Evolutionary conservation across 345 rosid genomes (phyloP), one percentile per base, ranked within the genome.

Genomic region (Eucalyptus urophylla): DNA sequence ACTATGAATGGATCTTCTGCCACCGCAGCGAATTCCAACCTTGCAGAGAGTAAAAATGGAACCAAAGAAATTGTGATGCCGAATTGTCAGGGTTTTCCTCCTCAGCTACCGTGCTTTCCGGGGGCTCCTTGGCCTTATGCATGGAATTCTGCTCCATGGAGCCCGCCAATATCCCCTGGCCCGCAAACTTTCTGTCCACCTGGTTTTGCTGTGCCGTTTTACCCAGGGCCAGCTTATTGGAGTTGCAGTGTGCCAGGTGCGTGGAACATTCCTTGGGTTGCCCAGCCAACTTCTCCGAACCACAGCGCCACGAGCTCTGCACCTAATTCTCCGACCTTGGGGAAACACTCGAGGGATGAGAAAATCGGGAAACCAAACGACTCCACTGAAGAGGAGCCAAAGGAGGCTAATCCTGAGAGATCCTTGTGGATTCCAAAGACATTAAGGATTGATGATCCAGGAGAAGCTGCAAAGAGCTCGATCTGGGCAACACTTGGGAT

Each of bases 341-440:
- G 99, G 80, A 97, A 97, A 88, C 99, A 97, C 94, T 96, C 96
- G 37, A 94, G 99, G 53, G 99, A 97, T 31, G 97, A 95, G 86
- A 86, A 86, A 90, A 19, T 49, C 40, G 88, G 50, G 60, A 93
- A 93, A 87, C 88, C 92, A 54, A 88, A 90, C 56, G 87, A 90
- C 90, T 58, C 88, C 8, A 91, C 87, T 17, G 95, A 93, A 58
- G 93, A 90, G 31, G 86, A 31, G 58, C 19, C 90, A n/a, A 50
- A 72, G 45, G 90, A 89, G 86, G 69, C 53, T 9, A 94, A 91
- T 87, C 87, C 92, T 1, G 97, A 96, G 92, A 92, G 94, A 94
- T 92, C 91, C 88, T 89, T 96, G 10, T 96, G 97, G 98, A 92
- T 97, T 90, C 98, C 99, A 14, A 97, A 97, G 93, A 97, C 99